Conservation (phyloP, 202 grass and related monocot genomes). For the Bolboschoenoplectus hybrid region DNA sequence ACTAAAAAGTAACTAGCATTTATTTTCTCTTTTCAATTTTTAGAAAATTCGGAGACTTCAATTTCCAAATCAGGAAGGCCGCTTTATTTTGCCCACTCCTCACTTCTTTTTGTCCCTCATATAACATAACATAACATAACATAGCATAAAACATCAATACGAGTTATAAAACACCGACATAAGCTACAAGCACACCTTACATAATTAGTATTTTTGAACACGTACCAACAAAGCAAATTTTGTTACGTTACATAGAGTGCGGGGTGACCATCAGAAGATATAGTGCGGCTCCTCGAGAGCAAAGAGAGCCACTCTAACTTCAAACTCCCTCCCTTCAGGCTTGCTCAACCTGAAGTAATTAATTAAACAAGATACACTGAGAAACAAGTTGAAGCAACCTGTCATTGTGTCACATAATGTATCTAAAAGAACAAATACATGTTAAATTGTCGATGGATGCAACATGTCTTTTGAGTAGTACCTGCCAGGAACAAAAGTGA, state of each 20-base stretch:
- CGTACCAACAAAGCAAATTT: neutral
- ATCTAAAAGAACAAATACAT: slow-evolving; percentile 18
- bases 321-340: slow-evolving; percentile 76
- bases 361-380: slow-evolving; percentile 30
- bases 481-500: slow-evolving; percentile 92
- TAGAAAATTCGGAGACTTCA: neutral
- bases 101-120: neutral
- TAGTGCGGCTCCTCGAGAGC: slow-evolving; percentile 54
- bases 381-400: neutral
- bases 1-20: neutral
- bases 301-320: slow-evolving; percentile 68
- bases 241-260: neutral
- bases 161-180: neutral
- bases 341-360: slow-evolving; percentile 53
- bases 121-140: neutral
- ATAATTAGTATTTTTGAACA: neutral
- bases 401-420: neutral
- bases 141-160: neutral
- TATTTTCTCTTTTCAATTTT: neutral
- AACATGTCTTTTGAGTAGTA: slow-evolving; percentile 38
- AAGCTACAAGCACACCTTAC: neutral
- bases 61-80: too few relatives aligned
- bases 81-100: neutral
- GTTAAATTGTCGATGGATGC: neutral
- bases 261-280: slow-evolving; percentile 55